A percentile compares a stretch with the other conserved stretches of the same genome.
Evolutionary conservation across 164 flowering plant genomes (phyloP).

Genomic region (Echeveria elegans): DNA sequence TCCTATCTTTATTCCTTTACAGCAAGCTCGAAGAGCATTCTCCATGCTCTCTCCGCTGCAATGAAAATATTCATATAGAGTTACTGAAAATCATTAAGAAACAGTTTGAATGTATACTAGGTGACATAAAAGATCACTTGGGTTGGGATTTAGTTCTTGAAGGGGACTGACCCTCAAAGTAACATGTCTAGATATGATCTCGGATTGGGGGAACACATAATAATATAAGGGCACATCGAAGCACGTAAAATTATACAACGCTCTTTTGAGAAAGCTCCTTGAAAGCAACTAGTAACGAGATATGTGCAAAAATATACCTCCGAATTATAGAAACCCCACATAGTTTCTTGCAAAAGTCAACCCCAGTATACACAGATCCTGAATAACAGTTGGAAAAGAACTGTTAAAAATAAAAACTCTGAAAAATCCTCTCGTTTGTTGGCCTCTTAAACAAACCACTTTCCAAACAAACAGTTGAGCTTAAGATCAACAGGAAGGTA

Average conservation of each 20-base stretch:
- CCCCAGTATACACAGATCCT: conserved; percentile 91
- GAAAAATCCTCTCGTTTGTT: too few species aligned
- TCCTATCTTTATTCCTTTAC: conserved; percentile 97
- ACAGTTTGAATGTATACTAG: background rate
- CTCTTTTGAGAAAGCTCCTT: background rate
- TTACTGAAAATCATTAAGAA: background rate
- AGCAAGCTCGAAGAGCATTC: conserved; percentile 95
- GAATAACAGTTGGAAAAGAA: conserved; percentile 17
- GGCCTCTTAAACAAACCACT: background rate
- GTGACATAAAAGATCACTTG: background rate
- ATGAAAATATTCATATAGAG: background rate
- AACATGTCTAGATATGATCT: background rate
- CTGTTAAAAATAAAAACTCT: background rate
- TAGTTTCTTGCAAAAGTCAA: conserved; percentile 92
- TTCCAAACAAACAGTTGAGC: background rate
- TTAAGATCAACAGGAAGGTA: background rate
- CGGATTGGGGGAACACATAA: background rate
- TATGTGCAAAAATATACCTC: conserved; percentile 43
- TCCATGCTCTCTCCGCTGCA: conserved; percentile 98
- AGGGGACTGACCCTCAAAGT: background rate
- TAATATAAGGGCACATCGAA: background rate
- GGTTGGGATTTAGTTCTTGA: background rate
- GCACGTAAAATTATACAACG: background rate
- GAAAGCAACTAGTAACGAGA: background rate
- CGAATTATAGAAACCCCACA: conserved; percentile 95